phyloP scores from a whole-genome alignment of 2,329 filamentous ascomycete genomes.

The Tolypocladium ovalisporum region DNA sequence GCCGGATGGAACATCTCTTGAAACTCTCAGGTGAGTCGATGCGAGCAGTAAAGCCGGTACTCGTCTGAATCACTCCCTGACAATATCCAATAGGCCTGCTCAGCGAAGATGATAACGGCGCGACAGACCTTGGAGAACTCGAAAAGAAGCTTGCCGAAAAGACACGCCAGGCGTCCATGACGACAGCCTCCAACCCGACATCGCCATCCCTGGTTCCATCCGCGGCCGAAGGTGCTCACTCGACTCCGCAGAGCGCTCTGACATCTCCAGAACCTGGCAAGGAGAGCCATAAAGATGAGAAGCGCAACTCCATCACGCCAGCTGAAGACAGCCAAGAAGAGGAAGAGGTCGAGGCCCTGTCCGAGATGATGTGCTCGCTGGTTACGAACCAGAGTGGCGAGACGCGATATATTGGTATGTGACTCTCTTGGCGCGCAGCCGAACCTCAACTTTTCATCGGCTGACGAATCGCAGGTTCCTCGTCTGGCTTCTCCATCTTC shows the following conservation, averaged over 20 bases:
- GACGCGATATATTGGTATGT: conserved; percentile 83
- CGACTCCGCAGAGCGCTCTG: conserved; percentile 42
- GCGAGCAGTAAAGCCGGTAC: neutral
- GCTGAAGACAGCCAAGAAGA: conserved; percentile 33
- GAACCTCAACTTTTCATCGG: neutral
- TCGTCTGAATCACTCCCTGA: neutral
- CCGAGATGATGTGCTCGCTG: conserved; percentile 97
- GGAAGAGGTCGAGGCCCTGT: conserved; percentile 74
- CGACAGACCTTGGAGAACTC: conserved; percentile 76
- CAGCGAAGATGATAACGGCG: conserved; percentile 73
- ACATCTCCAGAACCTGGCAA: conserved; percentile 38
- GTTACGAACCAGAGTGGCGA: conserved; percentile 93
- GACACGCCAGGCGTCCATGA: conserved; percentile 38
- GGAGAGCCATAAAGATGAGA: conserved; percentile 21
- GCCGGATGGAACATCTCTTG: conserved; percentile 90
- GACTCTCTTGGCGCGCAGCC: no score
- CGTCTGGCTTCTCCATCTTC: conserved; percentile 97
- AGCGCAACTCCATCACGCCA: conserved; percentile 24
- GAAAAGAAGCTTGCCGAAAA: conserved; percentile 64
- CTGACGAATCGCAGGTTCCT: conserved; percentile 57
- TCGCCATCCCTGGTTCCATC: conserved; percentile 39
- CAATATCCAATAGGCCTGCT: conserved; percentile 49
- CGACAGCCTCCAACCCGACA: conserved; percentile 32
- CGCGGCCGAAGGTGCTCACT: conserved; percentile 28
- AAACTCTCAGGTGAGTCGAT: conserved; percentile 57